Base-by-base conservation (phyloP, 164 flowering plant genomes). In the Cinnamomum chago region DNA sequence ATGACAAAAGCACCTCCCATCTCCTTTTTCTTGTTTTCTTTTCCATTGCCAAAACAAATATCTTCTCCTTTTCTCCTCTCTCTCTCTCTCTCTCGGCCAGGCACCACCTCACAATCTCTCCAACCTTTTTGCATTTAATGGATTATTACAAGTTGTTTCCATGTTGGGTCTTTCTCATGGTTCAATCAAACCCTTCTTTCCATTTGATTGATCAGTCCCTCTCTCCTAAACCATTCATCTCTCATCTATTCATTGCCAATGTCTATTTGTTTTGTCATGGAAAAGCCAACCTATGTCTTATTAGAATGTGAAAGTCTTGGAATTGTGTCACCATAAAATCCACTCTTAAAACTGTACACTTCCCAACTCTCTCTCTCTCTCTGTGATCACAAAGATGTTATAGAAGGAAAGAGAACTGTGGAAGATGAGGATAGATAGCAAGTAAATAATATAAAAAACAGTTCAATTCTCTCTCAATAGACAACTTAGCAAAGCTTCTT, bases 281-380 rank as follows among this genome's bases (percentile, higher is more conserved):
- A 83, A 82, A 83, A 83, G 85, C 79, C 65, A 75, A 81, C 73
- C 79, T 79, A 30, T 81, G 82, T 83, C 85, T 74, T 76, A 75
- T 79, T 81, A 76, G 73, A 51, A 55, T 12, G 47, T 55, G 67
- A 52, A 58, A 70, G 47, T 68, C 28, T 50, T 30, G 22, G 5
- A 65, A 62, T 51, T 40, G 77, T 76, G 78, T 70, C 82, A 68
- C 58, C 27, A 2, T 7, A 55, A 68, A 68, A 66, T 18, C 69
- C 10, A 40, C 47, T 7, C 47, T 40, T 40, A 9, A 40, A 40
- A 40, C 47, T 40, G 47, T 7, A 40, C 11, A 40, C 47, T 40
- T 40, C 47, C 0, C 47, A 40, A 7, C 33, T 66, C 33, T 66
- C 50, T 66, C 69, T 64, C 28, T 12, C 28, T 64, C 28, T 6